phyloP scores from a whole-genome alignment of 495 filamentous ascomycete genomes.

The Umbilicaria muhlenbergii region DNA sequence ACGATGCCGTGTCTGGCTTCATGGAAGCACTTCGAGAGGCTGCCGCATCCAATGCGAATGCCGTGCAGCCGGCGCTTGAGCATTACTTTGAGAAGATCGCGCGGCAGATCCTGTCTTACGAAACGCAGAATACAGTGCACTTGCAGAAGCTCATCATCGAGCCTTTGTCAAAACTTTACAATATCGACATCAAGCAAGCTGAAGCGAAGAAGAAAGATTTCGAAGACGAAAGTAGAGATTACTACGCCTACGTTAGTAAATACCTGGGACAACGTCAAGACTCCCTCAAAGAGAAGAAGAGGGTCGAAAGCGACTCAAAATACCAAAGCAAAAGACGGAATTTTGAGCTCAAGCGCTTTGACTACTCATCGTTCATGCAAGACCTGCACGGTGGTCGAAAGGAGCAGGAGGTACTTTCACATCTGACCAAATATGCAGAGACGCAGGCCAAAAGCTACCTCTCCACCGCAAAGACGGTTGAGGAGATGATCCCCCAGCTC shows the following conservation, averaged over 20 bases:
- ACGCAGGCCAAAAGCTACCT: slow-evolving; percentile 76
- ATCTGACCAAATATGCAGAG: slow-evolving; percentile 89
- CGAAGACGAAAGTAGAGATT: slow-evolving; percentile 95
- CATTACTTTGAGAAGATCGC: slow-evolving; percentile 98
- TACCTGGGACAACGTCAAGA: slow-evolving; percentile 94
- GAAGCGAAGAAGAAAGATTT: slow-evolving; percentile 96
- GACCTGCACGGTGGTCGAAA: slow-evolving; percentile 94
- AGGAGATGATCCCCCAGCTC: slow-evolving; percentile 74
- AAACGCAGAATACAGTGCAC: slow-evolving; percentile 67
- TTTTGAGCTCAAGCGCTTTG: slow-evolving; percentile 93
- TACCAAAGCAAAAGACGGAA: slow-evolving; percentile 88
- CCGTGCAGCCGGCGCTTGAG: slow-evolving; percentile 86
- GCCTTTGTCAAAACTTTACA: slow-evolving; percentile 80
- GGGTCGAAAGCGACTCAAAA: slow-evolving; percentile 83
- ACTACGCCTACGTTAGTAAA: slow-evolving; percentile 84
- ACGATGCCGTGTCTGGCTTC: slow-evolving; percentile 68
- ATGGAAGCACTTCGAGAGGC: slow-evolving; percentile 80
- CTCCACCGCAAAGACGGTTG: slow-evolving; percentile 68
- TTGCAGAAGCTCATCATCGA: slow-evolving; percentile 90
- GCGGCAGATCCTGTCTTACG: slow-evolving; percentile 74
- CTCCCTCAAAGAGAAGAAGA: slow-evolving; percentile 92
- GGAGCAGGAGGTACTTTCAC: slow-evolving; percentile 92
- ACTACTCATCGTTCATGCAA: slow-evolving; percentile 99
- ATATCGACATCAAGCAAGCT: slow-evolving; percentile 92
- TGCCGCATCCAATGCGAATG: slow-evolving; percentile 81